phyloP scores from a whole-genome alignment of 2,329 filamentous ascomycete species.

The Neofusicoccum kwambonambiense region DNA sequence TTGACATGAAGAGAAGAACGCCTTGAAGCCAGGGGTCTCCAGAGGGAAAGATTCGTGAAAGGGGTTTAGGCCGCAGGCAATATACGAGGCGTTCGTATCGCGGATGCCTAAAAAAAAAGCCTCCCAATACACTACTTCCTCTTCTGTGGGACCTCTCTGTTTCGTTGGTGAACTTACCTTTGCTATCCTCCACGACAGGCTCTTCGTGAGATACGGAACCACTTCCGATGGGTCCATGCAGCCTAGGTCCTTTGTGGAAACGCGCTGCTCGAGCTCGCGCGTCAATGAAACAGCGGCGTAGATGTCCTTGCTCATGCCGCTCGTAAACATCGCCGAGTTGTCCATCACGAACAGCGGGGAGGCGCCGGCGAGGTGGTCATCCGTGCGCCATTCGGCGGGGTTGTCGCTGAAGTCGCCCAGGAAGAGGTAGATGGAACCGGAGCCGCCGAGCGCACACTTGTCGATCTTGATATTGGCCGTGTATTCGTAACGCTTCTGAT shows the following conservation, averaged over 20 bases:
- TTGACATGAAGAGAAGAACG: neutral
- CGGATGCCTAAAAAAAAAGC: neutral
- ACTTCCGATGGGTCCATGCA: conserved; percentile 27
- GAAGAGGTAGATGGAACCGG: conserved; percentile 69
- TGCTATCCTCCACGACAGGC: conserved; percentile 28
- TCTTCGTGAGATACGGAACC: conserved; percentile 24
- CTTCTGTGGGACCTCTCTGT: conserved; percentile 16
- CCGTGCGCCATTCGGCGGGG: conserved; percentile 50
- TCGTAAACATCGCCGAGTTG: neutral
- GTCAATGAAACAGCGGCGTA: conserved; percentile 48
- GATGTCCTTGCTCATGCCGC: conserved; percentile 5
- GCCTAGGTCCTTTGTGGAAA: conserved; percentile 33
- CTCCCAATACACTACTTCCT: neutral
- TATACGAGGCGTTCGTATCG: neutral
- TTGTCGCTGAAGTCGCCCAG: conserved; percentile 52
- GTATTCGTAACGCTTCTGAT: conserved; percentile 57
- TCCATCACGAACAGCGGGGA: conserved; percentile 48
- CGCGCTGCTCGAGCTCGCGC: conserved; percentile 37
- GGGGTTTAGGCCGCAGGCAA: neutral
- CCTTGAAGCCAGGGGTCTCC: neutral
- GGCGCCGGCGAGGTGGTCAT: conserved; percentile 60
- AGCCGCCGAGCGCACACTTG: conserved; percentile 59
- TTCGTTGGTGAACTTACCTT: conserved; percentile 6
- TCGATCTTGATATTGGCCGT: conserved; percentile 63
- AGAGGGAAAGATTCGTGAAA: neutral